phyloP scores from a whole-genome alignment of 345 rosid species.

The Citrus trifoliata region DNA sequence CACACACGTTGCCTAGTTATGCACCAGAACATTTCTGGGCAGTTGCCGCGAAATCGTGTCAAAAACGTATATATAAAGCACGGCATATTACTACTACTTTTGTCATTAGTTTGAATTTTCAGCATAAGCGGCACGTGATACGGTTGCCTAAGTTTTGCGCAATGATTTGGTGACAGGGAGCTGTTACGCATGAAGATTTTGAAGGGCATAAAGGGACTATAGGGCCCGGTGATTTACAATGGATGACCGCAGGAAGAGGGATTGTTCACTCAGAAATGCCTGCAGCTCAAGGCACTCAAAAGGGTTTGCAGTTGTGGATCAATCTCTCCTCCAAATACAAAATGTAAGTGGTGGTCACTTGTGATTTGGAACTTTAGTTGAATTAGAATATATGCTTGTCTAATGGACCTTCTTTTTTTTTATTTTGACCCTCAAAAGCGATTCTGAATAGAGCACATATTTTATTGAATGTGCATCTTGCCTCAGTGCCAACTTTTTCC shows the following conservation, averaged over 20 bases:
- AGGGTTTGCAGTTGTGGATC: slow-evolving; percentile 85
- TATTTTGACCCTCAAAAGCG: not conserved
- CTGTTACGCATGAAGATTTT: slow-evolving; percentile 74
- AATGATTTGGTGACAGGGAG: slow-evolving; percentile 44
- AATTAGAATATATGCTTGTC: slow-evolving; percentile 6
- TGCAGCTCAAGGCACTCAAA: slow-evolving; percentile 67
- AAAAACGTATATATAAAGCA: not conserved
- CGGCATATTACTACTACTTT: not conserved
- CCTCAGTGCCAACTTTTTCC: slow-evolving; percentile 4
- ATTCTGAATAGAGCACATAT: slow-evolving; percentile 6
- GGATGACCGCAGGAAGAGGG: slow-evolving; percentile 99
- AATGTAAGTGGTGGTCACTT: slow-evolving; percentile 41
- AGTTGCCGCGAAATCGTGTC: not conserved
- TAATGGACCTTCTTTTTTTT: not conserved
- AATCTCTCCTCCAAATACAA: slow-evolving; percentile 79
- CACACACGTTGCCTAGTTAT: not conserved
- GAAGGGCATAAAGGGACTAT: slow-evolving; percentile 87
- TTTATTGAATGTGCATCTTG: not conserved
- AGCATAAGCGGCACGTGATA: not conserved
- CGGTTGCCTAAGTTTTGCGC: not conserved
- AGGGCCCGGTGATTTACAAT: slow-evolving; percentile 77
- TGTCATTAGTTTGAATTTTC: not conserved
- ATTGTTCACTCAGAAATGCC: slow-evolving; percentile 98
- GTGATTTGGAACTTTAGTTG: not conserved
- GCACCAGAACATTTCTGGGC: not conserved